Evolutionary conservation across 257 asterid species (phyloP).

Genomic region (Asclepias syriaca): DNA sequence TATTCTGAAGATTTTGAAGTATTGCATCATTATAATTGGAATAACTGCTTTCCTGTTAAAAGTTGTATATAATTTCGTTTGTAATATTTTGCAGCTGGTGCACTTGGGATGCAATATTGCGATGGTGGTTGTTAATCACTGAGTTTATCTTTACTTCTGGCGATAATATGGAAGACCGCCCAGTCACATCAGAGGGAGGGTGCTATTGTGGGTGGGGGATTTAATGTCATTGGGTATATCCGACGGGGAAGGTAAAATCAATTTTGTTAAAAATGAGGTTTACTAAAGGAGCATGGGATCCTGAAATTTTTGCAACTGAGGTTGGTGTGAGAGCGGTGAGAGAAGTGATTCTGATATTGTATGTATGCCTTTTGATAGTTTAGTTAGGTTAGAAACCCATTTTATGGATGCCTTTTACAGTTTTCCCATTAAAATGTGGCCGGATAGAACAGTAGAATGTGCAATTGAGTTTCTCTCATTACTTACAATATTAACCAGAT

Average conservation of each 20-base stretch:
- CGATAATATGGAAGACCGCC: neutral
- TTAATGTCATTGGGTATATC: neutral
- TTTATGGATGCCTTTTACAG: constrained; percentile 43
- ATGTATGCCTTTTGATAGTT: constrained; percentile 29
- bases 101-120: neutral
- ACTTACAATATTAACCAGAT: neutral
- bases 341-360: constrained; percentile 25
- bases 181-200: constrained; percentile 1
- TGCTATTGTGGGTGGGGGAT: neutral
- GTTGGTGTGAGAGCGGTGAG: constrained; percentile 14
- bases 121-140: constrained; percentile 6
- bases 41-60: neutral
- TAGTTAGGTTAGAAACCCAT: constrained; percentile 40
- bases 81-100: constrained; percentile 4
- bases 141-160: neutral
- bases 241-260: neutral
- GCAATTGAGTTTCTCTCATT: constrained; percentile 30
- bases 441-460: constrained; percentile 26
- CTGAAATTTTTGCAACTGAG: constrained; percentile 22
- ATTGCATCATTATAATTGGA: neutral
- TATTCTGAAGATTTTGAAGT: neutral
- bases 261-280: constrained; percentile 10
- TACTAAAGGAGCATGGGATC: constrained; percentile 17
- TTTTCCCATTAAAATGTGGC: constrained; percentile 46
- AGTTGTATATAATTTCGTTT: neutral